Base-by-base conservation (phyloP, 176 grass and related monocot genomes). In the Avena eriantha region DNA sequence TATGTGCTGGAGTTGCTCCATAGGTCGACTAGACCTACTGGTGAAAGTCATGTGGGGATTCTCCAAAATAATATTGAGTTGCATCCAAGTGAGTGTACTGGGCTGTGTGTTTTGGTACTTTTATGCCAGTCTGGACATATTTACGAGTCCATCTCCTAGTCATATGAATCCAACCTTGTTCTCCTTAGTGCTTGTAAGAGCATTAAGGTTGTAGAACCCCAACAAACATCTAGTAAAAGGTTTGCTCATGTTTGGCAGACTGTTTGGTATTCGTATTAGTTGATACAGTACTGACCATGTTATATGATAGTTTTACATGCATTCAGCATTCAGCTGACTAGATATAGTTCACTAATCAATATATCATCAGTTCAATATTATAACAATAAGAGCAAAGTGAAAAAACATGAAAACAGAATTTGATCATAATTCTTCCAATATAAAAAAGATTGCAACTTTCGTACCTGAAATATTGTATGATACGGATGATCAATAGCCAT, bases 401-500 rank as follows among this genome's bases (percentile, higher is more conserved):
- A 83, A 34, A 76, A 84, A 50, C 13, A 65, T 84, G 71, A 29
- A 74, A 76, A 46, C 17, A 17, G 26, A 10, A 35, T 76, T 85
- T 51, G 19, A 63, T 61, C 54, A 61, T 19, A 51, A 53, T 39
- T 73, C 50, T 57, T 57, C 4, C 24, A 58, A 69, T 24, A 66
- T 39, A 66, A 51, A 75, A 46, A 45, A 68, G 5, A 46, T 46
- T 24, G 54, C 51, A 80, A 36, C 60, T 86, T 51, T 18, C 82
- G 47, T 93, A 98, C 95, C 93, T 98, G 95, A 86, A 95, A 98
- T 66, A 95, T 92, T 73, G 95, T 95, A 87, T 98, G 95, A 80
- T 98, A 95, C 36, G 95, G 95, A 93, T 98, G 95, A 89, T 98
- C 95, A 75, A 93, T 84, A 69, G 95, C 91, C 95, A 98, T 98